These are phyloP conservation scores for Metschnikowia continentalis DNA, from an alignment of 805 yeast species.

Conservation along the genomic window DNA sequence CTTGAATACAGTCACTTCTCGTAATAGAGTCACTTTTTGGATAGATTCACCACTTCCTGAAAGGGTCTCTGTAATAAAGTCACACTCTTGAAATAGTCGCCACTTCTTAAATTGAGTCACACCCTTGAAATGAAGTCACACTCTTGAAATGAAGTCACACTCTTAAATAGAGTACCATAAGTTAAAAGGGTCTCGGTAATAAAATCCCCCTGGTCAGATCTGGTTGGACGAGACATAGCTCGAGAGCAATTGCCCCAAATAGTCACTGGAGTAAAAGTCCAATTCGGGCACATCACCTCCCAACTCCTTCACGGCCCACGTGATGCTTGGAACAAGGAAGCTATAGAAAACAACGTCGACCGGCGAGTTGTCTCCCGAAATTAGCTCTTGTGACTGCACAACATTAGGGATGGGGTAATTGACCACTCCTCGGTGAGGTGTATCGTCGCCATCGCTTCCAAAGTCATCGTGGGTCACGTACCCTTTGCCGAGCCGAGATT, in stretches of 20 bases:
- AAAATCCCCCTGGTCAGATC: background rate
- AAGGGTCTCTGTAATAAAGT: too few relatives aligned
- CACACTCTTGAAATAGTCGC: too few relatives aligned
- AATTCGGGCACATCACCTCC: slow-evolving; percentile 18
- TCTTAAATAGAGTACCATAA: too few relatives aligned
- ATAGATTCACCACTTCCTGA: too few relatives aligned
- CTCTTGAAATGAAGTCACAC: too few relatives aligned
- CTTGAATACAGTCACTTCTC: too few relatives aligned
- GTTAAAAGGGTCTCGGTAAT: too few relatives aligned
- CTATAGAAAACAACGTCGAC: slow-evolving; percentile 78
- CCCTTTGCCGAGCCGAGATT: slow-evolving; percentile 49
- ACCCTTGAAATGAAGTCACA: too few relatives aligned
- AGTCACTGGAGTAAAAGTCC: slow-evolving; percentile 28
- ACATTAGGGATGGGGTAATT: slow-evolving; percentile 74
- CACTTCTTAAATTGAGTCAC: too few relatives aligned
- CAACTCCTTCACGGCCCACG: slow-evolving; percentile 29
- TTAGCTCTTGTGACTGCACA: slow-evolving; percentile 48
- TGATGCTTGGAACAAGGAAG: slow-evolving; percentile 49
- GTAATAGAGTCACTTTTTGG: too few relatives aligned
- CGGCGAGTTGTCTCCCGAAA: slow-evolving; percentile 19
- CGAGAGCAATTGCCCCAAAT: slow-evolving; percentile 32
- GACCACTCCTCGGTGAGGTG: slow-evolving; percentile 57
- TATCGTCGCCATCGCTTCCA: slow-evolving; percentile 85
- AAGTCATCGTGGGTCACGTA: slow-evolving; percentile 79
- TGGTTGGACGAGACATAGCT: slow-evolving; percentile 22